phyloP scores from a whole-genome alignment of 225 moss, liverwort and hornwort species.

The Sphagnum contortum region DNA sequence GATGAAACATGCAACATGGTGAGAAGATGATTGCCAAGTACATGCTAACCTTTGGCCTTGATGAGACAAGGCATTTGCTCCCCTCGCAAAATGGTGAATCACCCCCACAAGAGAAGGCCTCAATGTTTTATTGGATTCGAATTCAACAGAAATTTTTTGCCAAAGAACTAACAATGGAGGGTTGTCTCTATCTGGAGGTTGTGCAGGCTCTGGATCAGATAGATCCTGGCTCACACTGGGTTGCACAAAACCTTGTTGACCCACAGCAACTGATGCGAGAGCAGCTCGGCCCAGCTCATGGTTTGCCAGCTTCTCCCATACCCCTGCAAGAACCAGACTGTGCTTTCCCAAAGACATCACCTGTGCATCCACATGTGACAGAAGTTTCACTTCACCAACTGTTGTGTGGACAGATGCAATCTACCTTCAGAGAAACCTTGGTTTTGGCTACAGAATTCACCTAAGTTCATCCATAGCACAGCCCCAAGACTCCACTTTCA shows the following conservation, averaged over 20 bases:
- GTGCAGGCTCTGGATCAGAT: slow-evolving; percentile 15
- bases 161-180: slow-evolving; percentile 59
- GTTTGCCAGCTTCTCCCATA: slow-evolving; percentile 63
- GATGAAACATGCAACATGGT: no score
- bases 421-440: no score
- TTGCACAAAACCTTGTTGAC: slow-evolving; percentile 16
- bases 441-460: no score
- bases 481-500: no score
- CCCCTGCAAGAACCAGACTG: slow-evolving; percentile 54
- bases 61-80: slow-evolving; percentile 41
- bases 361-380: slow-evolving; percentile 25
- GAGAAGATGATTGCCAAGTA: no score
- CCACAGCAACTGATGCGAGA: slow-evolving; percentile 48
- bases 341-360: slow-evolving; percentile 55
- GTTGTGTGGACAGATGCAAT: no score
- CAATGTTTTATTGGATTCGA: slow-evolving; percentile 29
- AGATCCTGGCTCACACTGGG: slow-evolving; percentile 19
- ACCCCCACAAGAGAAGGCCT: slow-evolving; percentile 32
- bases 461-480: no score
- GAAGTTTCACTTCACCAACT: background rate
- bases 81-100: slow-evolving; percentile 40
- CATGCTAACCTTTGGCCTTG: slow-evolving; percentile 55
- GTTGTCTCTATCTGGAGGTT: slow-evolving; percentile 22
- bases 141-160: slow-evolving; percentile 39
- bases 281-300: slow-evolving; percentile 79